These are phyloP conservation scores for Grigorovia jiainica DNA, from an alignment of 805 yeast species.

Conservation along the genomic window DNA sequence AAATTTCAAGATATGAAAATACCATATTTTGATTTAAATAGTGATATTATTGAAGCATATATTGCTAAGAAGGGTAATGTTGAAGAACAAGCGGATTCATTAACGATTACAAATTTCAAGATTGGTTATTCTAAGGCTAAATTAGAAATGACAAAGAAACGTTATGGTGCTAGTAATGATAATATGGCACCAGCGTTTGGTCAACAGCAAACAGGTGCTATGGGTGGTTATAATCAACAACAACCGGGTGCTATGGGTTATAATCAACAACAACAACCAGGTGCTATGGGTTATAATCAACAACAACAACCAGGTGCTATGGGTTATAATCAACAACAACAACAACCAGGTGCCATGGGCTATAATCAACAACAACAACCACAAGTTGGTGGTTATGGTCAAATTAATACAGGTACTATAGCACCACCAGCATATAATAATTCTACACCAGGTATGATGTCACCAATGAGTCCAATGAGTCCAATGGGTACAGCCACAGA, in stretches of 20 bases:
- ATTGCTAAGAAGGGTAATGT: constrained; percentile 76
- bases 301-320: constrained; percentile 1
- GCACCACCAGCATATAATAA: constrained; percentile 2
- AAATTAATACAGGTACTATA: background rate
- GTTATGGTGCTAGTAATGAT: constrained; percentile 41
- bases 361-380: constrained; percentile 1
- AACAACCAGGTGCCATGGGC: background rate
- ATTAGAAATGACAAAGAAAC: constrained; percentile 71
- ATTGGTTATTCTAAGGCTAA: constrained; percentile 80
- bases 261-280: constrained; percentile 2
- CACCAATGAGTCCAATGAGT: constrained; percentile 1
- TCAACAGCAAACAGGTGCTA: background rate
- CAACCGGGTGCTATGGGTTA: background rate
- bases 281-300: background rate
- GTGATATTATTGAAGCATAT: constrained; percentile 79
- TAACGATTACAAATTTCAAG: constrained; percentile 85
- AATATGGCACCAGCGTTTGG: background rate
- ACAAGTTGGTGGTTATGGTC: background rate
- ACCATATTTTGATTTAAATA: constrained; percentile 82
- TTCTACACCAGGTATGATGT: background rate
- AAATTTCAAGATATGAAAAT: constrained; percentile 94
- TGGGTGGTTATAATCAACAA: constrained; percentile 2
- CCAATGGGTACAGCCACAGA: constrained; percentile 9
- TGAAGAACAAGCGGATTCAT: constrained; percentile 80
- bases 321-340: too few species aligned